A percentile compares a stretch with the other conserved stretches of the same genome.
Evolutionary conservation across 2,329 filamentous ascomycete species (phyloP).

Genomic region (Teratosphaeriaceae sp.): DNA sequence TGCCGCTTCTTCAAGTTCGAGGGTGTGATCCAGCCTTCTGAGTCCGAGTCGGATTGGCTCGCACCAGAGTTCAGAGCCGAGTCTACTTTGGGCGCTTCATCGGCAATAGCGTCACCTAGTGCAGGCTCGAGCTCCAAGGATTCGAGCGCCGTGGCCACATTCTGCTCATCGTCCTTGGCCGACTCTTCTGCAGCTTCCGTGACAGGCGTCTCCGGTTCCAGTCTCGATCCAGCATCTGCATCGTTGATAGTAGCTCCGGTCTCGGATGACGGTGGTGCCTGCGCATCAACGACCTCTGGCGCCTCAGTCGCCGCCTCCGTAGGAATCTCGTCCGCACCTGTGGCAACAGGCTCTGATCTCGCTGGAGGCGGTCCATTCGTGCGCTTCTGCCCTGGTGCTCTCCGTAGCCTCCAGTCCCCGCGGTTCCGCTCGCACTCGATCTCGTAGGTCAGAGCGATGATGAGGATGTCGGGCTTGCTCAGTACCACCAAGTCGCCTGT

Average conservation of each 20-base stretch:
- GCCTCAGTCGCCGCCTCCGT: neutral
- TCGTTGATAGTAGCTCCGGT: neutral
- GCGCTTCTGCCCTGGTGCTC: conserved; percentile 68
- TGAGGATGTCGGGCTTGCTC: conserved; percentile 80
- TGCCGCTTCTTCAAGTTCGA: conserved; percentile 83
- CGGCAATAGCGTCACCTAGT: neutral
- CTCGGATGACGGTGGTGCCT: neutral
- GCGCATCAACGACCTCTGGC: neutral
- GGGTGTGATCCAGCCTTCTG: conserved; percentile 88
- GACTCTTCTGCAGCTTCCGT: neutral
- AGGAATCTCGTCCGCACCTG: neutral
- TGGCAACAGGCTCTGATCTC: conserved; percentile 18
- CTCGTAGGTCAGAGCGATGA: conserved; percentile 88
- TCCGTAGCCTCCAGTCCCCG: conserved; percentile 81
- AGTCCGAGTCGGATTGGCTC: conserved; percentile 47
- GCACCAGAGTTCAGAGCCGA: conserved; percentile 18
- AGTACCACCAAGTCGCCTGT: conserved; percentile 87
- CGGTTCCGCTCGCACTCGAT: conserved; percentile 85
- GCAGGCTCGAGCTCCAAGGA: conserved; percentile 13
- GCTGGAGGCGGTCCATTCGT: conserved; percentile 62
- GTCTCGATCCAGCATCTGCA: neutral
- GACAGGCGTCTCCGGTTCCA: neutral
- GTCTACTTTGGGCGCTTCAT: conserved; percentile 19
- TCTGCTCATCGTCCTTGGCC: conserved; percentile 7
- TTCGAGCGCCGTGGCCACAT: conserved; percentile 8